Conservation (phyloP, 371 early-diverging fungal genomes). For the Zychaea mexicana region DNA sequence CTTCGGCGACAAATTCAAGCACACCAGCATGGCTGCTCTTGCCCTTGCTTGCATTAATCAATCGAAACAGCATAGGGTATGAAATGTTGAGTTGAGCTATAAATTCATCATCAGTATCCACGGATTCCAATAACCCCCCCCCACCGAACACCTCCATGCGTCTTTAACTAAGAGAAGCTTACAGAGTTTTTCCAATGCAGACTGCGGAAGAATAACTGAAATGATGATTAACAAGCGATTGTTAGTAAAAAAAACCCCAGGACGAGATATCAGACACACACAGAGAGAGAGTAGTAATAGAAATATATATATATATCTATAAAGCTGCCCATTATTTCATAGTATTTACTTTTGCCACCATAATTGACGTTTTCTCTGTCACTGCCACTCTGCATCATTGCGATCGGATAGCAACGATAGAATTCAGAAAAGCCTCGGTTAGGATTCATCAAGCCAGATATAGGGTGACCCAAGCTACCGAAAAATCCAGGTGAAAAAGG, state of each 20-base stretch:
- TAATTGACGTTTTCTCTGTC: slow-evolving; percentile 79
- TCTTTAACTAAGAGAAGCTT: slow-evolving; percentile 18
- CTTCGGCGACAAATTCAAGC: slow-evolving; percentile 98
- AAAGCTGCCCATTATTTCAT: neutral
- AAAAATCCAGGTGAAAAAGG: slow-evolving; percentile 33
- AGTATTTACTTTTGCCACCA: slow-evolving; percentile 80
- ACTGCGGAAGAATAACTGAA: slow-evolving; percentile 87
- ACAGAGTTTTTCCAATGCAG: slow-evolving; percentile 86
- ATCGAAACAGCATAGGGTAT: slow-evolving; percentile 92
- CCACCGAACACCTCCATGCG: no score
- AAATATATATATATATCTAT: neutral
- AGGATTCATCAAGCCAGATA: slow-evolving; percentile 40
- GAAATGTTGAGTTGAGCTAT: slow-evolving; percentile 84
- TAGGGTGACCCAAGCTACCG: slow-evolving; percentile 24
- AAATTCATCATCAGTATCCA: neutral
- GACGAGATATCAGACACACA: no score
- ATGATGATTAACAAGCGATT: neutral
- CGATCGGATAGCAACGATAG: slow-evolving; percentile 80
- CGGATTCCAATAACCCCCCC: no score
- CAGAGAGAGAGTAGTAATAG: no score
- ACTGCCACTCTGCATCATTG: slow-evolving; percentile 77
- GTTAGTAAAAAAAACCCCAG: neutral
- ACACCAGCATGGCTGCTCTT: slow-evolving; percentile 95
- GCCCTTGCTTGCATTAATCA: slow-evolving; percentile 59
- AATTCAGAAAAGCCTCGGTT: slow-evolving; percentile 60